Evolutionary conservation across 202 grass and related monocot species (phyloP), one percentile per base, ranked within the genome.

Genomic region (Eragrostis tef): DNA sequence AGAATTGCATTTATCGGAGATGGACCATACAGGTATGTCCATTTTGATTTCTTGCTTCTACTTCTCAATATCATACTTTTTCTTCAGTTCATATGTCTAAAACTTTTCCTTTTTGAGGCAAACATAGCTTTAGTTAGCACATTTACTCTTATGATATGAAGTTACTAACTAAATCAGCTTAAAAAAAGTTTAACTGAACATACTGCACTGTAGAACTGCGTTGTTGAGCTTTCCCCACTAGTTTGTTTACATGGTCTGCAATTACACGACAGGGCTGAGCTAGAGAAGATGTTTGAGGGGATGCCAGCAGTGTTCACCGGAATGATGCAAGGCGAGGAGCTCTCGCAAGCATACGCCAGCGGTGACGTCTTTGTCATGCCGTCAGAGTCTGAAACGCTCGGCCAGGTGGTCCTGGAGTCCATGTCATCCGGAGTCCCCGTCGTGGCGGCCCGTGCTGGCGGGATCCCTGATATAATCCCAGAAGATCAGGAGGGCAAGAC

Each of bases 291-390:
- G 86, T 97, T 97, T 46, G 79, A 75, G 42, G 94, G 90, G 9
- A 84, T 94, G 88, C 83, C 90, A 0, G 84, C 61, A 10, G 92
- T 97, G 67, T 97, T 97, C 90, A 94, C 94, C 0, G 94, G 92
- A 63, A 97, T 91, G 79, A 75, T 97, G 39, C 92, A 94, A 85
- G 94, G 92, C 1, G 94, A 94, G 58, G 92, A 94, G 58, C 88
- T 97, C 27, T 94, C 94, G 0, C 89, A 85, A 36, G 92, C 92
- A 1, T 97, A 97, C 2, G 92, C 94, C 3, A 84, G 92, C 0
- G 90, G 94, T 0, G 90, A 97, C 9, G 53, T 97, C 6, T 97
- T 97, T 31, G 75, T 97, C 84, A 94, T 97, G 94, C 94, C 94
- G 1, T 97, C 94, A 0, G 94, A 97, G 46, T 97, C 94, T 0